Conservation (phyloP, 2,329 filamentous ascomycete species). For the Sclerotinia glacialis region DNA sequence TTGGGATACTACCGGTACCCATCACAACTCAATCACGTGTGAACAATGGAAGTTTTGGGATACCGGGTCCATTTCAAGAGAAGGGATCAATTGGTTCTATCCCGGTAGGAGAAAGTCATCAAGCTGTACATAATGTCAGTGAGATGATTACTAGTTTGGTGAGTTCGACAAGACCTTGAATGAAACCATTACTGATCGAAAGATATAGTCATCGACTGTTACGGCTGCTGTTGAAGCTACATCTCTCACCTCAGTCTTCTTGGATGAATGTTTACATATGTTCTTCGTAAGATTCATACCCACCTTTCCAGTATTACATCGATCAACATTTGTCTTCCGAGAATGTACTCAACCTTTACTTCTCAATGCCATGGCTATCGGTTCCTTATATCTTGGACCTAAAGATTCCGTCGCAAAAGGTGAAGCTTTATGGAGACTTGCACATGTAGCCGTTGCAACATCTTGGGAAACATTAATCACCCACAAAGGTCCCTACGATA, state of each 20-base stretch:
- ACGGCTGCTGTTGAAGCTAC: slow-evolving; percentile 46
- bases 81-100: slow-evolving; percentile 42
- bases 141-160: slow-evolving; percentile 46
- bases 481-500: slow-evolving; percentile 44
- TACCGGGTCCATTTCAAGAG: slow-evolving; percentile 42
- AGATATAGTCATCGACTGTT: slow-evolving; percentile 43
- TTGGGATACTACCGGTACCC: slow-evolving; percentile 44
- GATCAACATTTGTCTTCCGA: slow-evolving; percentile 46
- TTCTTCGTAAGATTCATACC: slow-evolving; percentile 48
- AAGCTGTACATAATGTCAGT: slow-evolving; percentile 47
- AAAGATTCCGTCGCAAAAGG: slow-evolving; percentile 46
- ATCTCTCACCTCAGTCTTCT: slow-evolving; percentile 46
- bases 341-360: slow-evolving; percentile 46
- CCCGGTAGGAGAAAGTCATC: slow-evolving; percentile 44
- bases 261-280: slow-evolving; percentile 48
- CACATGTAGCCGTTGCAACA: slow-evolving; percentile 46
- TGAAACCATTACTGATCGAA: neutral
- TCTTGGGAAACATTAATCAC: slow-evolving; percentile 48
- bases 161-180: slow-evolving; percentile 26
- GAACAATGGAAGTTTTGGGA: slow-evolving; percentile 34
- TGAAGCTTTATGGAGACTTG: slow-evolving; percentile 46
- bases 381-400: slow-evolving; percentile 46
- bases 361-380: slow-evolving; percentile 47
- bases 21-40: slow-evolving; percentile 40
- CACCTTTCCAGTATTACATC: slow-evolving; percentile 46